Conservation (phyloP, 1,139 yeast species). For the Candida neerlandica region DNA sequence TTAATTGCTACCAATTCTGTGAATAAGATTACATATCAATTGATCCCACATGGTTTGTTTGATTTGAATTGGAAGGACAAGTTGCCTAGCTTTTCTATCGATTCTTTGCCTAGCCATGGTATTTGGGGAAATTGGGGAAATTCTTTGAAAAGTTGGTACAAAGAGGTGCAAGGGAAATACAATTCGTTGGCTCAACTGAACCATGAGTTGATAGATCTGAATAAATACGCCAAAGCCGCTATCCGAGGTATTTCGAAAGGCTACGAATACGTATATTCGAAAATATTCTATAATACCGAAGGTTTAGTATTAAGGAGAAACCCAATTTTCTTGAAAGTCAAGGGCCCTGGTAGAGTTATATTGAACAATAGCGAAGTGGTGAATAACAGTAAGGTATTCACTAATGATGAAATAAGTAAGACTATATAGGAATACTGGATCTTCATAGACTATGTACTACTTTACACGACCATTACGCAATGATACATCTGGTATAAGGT, state of each 20-base stretch:
- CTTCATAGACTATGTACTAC: not conserved
- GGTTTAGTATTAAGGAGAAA: slow-evolving; percentile 17
- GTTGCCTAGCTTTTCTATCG: not conserved
- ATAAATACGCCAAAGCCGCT: not conserved
- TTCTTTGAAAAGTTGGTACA: not conserved
- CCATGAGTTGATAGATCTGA: not conserved
- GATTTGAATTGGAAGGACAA: not conserved
- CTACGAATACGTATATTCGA: slow-evolving; percentile 1
- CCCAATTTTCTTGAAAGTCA: slow-evolving; percentile 25
- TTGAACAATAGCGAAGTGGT: slow-evolving; percentile 21
- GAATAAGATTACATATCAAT: not conserved
- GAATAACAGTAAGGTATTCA: slow-evolving; percentile 21
- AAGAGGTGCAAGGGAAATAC: not conserved
- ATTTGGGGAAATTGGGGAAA: slow-evolving; percentile 8
- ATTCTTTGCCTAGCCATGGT: slow-evolving; percentile 11
- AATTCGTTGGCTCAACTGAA: not conserved
- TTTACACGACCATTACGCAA: not conserved
- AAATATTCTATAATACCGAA: slow-evolving; percentile 4
- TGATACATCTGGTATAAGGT: not conserved
- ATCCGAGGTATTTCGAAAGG: not conserved
- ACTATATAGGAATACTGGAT: not conserved
- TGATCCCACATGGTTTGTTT: slow-evolving; percentile 3
- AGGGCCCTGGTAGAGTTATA: slow-evolving; percentile 31
- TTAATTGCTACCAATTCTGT: slow-evolving; percentile 33
- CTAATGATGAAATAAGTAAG: slow-evolving; percentile 24